phyloP scores from a whole-genome alignment of 1,284 basidiomycete species.

The Coniophora puteana region DNA sequence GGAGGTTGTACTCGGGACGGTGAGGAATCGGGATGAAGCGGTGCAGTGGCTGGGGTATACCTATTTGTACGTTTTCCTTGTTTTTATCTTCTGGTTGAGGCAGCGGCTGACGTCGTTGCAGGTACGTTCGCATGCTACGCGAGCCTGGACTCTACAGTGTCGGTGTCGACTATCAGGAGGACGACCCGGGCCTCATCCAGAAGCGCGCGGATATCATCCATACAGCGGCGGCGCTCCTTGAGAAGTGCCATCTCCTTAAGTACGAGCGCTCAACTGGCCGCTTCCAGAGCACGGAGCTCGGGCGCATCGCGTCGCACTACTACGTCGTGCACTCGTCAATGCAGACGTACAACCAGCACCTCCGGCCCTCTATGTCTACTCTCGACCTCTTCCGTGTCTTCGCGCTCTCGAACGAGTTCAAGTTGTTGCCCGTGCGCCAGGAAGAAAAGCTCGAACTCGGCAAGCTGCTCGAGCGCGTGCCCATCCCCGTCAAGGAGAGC shows the following conservation, averaged over 20 bases:
- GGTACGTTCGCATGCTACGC: conserved; percentile 96
- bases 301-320: conserved; percentile 94
- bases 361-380: conserved; percentile 82
- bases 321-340: conserved; percentile 97
- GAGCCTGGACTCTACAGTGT: conserved; percentile 89
- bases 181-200: conserved; percentile 82
- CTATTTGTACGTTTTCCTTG: conserved; percentile 73
- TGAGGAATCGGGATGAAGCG: conserved; percentile 94
- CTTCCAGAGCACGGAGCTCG: conserved; percentile 90
- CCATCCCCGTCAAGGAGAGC: conserved; percentile 96
- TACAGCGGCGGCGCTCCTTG: conserved; percentile 89
- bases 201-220: conserved; percentile 95
- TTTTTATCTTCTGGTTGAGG: not conserved
- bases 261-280: conserved; percentile 90
- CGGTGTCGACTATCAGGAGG: conserved; percentile 87
- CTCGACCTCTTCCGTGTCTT: conserved; percentile 97
- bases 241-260: conserved; percentile 92
- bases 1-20: conserved; percentile 94
- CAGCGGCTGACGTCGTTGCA: conserved; percentile 20
- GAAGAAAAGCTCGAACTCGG: conserved; percentile 87
- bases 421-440: conserved; percentile 84
- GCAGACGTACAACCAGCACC: conserved; percentile 95
- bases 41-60: conserved; percentile 98
- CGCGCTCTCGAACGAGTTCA: conserved; percentile 96
- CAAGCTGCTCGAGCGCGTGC: conserved; percentile 94